Base-by-base conservation (phyloP, 306 rosid genomes). In the Inga laurina region DNA sequence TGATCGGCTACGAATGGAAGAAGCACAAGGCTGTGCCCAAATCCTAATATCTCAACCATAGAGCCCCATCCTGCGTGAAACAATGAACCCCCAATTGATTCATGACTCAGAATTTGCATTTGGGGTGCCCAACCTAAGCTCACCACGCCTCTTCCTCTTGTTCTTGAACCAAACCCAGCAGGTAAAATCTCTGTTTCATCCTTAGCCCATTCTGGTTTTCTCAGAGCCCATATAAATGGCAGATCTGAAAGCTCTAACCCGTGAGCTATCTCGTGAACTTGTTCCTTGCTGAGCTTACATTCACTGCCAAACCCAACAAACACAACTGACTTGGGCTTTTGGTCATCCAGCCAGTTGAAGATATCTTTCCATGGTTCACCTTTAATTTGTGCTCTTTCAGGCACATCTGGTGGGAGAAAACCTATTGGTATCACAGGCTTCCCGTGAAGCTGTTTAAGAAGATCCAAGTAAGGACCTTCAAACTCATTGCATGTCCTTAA, bases 301-400 rank as follows among this genome's bases (percentile, higher is more conserved):
- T 65, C 71, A 65, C 71, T 65, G 39, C 71, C 71, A 34, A 65
- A 65, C 39, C 71, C 71, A 65, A 41, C 8, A 41, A 70, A 70
- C 41, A 35, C 54, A 16, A 34, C 54, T 27, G 48, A 75, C 34
- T 35, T 75, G 14, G 59, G 77, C 61, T 73, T 48, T 24, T 73
- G 77, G 8, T 73, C 77, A 30, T 73, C 77, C 24, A 73, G 34
- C 76, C 76, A 72, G 37, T 72, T 72, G 54, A 73, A 73, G 35
- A 3, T 73, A 32, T 73, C 41, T 9, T 27, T 48, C 77, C 77
- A 24, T 27, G 77, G 51, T 14, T 72, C 39, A 72, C 24, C 71
- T 15, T 32, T 1, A 15, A 32, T 3, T 30, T 65, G 2, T 32
- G 21, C 13, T 32, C 39, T 65, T 6, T 32, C n/a, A 0, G n/a